Conservation (phyloP, 176 grass and related monocot species). For the Oryza meridionalis region DNA sequence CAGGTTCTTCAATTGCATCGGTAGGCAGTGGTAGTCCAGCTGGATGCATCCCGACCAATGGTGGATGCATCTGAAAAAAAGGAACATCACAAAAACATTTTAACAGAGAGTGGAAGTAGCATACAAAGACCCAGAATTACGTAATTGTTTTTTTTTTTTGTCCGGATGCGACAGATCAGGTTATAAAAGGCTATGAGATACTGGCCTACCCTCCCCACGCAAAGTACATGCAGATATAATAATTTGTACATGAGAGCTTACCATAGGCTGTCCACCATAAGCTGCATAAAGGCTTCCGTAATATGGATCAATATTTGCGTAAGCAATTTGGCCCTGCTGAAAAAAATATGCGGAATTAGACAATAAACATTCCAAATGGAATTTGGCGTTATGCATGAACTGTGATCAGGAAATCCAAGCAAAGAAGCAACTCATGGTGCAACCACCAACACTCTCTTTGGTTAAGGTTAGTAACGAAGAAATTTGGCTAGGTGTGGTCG, state of each 20-base stretch:
- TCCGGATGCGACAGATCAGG: neutral
- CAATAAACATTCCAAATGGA: constrained; percentile 8
- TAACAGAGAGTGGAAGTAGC: neutral
- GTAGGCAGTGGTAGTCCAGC: constrained; percentile 68
- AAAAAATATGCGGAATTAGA: constrained; percentile 25
- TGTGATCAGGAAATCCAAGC: neutral
- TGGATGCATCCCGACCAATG: constrained; percentile 68
- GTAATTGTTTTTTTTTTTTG: neutral
- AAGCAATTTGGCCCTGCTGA: constrained; percentile 67
- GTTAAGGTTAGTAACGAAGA: neutral
- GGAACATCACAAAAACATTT: neutral
- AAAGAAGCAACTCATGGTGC: neutral
- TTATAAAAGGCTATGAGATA: constrained; percentile 4
- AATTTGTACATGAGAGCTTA: constrained; percentile 36
- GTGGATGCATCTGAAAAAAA: constrained; percentile 65
- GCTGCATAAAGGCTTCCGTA: constrained; percentile 76
- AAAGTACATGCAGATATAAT: constrained; percentile 20
- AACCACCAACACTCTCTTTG: constrained; percentile 12
- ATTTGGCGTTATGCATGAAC: neutral
- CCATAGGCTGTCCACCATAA: constrained; percentile 72
- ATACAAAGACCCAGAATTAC: neutral
- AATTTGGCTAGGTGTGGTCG: neutral
- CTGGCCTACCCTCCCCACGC: neutral
- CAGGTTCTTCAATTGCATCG: constrained; percentile 84
- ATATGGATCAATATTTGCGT: constrained; percentile 73